Conservation (phyloP, 306 rosid species). For the Lupinus albus region DNA sequence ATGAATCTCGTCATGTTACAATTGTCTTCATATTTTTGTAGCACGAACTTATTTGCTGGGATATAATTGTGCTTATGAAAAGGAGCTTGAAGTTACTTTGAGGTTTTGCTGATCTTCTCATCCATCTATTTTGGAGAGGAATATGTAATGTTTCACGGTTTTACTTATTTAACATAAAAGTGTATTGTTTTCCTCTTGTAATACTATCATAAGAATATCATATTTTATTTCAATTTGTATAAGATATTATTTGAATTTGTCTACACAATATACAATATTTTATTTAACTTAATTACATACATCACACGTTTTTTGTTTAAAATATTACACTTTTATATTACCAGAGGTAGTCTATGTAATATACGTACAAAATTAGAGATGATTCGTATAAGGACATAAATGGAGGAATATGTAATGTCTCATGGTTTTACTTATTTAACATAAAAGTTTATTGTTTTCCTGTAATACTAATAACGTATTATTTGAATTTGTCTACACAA, state of each 20-base stretch:
- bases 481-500: too few relatives aligned
- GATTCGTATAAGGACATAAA: too few relatives aligned
- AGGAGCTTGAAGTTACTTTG: constrained; percentile 85
- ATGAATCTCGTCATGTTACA: constrained; percentile 34
- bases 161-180: constrained; percentile 11
- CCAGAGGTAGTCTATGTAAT: too few relatives aligned
- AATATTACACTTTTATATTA: too few relatives aligned
- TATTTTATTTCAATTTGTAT: too few relatives aligned
- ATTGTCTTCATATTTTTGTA: constrained; percentile 41
- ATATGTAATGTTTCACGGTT: constrained; percentile 31
- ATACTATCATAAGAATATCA: background rate
- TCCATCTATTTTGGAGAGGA: constrained; percentile 35
- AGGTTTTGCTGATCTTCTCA: constrained; percentile 71
- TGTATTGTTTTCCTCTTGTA: too few relatives aligned
- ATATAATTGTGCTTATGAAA: constrained; percentile 89
- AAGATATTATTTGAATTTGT: too few relatives aligned
- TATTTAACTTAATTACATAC: too few relatives aligned
- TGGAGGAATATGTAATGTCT: constrained; percentile 42
- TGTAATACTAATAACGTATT: too few relatives aligned
- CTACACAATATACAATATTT: too few relatives aligned
- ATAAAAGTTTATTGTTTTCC: background rate
- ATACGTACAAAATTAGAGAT: too few relatives aligned
- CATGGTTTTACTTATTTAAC: constrained; percentile 10
- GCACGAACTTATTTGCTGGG: constrained; percentile 87
- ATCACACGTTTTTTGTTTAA: too few relatives aligned